Evolutionary conservation across 495 filamentous ascomycete species (phyloP).

Genomic region (Oleoguttula mirabilis): DNA sequence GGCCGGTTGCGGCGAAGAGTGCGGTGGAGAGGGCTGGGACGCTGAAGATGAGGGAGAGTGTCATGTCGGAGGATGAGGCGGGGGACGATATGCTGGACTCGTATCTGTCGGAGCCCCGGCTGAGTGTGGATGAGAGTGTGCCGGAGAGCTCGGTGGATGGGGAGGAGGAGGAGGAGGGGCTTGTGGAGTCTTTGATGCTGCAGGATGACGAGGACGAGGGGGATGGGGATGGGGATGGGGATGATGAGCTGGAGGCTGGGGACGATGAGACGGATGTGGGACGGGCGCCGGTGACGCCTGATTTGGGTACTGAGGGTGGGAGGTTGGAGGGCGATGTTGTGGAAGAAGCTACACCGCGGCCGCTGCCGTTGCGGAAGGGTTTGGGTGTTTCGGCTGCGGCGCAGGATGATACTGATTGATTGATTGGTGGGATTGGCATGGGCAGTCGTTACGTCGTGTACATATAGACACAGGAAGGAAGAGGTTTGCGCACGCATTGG

Average conservation of each 20-base stretch:
- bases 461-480: too few species aligned
- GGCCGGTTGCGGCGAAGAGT: constrained; percentile 29
- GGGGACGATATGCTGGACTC: constrained; percentile 13
- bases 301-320: too few species aligned
- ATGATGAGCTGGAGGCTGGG: constrained; percentile 2
- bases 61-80: constrained; percentile 24
- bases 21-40: constrained; percentile 32
- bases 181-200: constrained; percentile 2
- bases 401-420: too few species aligned
- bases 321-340: too few species aligned
- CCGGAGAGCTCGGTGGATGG: not conserved
- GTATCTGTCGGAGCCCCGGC: constrained; percentile 7
- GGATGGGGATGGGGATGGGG: constrained; percentile 6
- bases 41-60: constrained; percentile 32
- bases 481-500: too few species aligned
- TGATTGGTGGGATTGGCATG: too few species aligned
- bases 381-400: too few species aligned
- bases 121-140: constrained; percentile 9
- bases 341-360: too few species aligned
- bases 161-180: constrained; percentile 2
- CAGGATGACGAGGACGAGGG: not conserved
- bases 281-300: not conserved
- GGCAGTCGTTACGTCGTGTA: too few species aligned
- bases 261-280: constrained; percentile 1
- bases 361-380: too few species aligned